Evolutionary conservation across 75 land plant genomes (phyloP), one percentile per base, ranked within the genome.

Genomic region (Cupressus sempervirens): DNA sequence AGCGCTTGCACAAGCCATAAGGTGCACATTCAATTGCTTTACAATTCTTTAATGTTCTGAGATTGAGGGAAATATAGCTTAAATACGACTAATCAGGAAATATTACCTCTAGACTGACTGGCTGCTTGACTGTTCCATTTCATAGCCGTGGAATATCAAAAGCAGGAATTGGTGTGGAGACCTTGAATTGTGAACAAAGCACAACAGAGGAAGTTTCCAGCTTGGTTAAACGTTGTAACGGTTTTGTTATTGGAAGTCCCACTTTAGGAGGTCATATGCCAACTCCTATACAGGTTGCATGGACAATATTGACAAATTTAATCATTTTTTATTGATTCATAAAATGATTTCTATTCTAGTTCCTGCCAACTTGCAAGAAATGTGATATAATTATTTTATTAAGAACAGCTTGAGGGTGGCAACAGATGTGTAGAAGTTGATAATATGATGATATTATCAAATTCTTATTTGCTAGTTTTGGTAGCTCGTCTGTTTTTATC

Each of bases 181-280:
- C 84, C 18, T 41, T 91, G 85, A 91, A 91, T 89, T 75, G 88
- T 35, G 92, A 91, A 58, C 73, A 76, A 7, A 79, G 85, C 76
- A 80, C 84, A 58, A 72, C 8, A 20, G 92, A 84, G 76, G 92
- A 91, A 75, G 62, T 91, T 34, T 72, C 82, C 18, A 23, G 75
- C 56, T 81, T 85, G 53, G 62, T 91, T 4, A 32, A 30, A 62
- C 86, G 76, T 2, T 89, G 91, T 87, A 53, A 76, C 54, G 92
- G 91, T 62, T 91, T 91, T 89, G 92, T 91, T 11, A 84, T 91
- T 46, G 92, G 92, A 82, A 91, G 92, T 46, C 92, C 92, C n/a
- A 91, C 92, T 18, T 86, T 91, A 67, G 92, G 62, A 26, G 92
- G 92, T 56, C 91, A 91, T 84, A 91, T 91, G 92, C 92, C 92